Conservation (phyloP, 2,329 filamentous ascomycete genomes). For the Sporothrix mexicana region DNA sequence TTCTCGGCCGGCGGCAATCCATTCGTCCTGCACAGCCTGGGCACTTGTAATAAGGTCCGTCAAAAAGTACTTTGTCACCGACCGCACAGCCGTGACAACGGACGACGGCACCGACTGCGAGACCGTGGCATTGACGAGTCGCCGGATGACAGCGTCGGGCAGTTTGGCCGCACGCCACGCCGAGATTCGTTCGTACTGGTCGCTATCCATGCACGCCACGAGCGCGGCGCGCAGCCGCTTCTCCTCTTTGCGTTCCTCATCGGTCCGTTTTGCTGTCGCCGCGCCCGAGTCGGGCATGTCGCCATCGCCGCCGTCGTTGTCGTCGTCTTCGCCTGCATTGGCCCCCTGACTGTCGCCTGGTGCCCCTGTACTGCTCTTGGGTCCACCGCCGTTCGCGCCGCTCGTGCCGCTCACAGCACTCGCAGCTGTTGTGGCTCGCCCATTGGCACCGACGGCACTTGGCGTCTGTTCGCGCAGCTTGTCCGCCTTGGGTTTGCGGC, state of each 20-base stretch:
- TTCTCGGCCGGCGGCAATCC: slow-evolving; percentile 64
- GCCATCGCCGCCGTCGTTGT: slow-evolving; percentile 53
- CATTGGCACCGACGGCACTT: slow-evolving; percentile 49
- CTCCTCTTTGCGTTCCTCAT: slow-evolving; percentile 67
- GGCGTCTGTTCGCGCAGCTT: slow-evolving; percentile 52
- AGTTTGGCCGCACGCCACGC: slow-evolving; percentile 73
- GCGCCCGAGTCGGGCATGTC: slow-evolving; percentile 42
- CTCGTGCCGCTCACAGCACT: slow-evolving; percentile 43
- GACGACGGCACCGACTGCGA: slow-evolving; percentile 77
- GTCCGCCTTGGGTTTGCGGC: slow-evolving; percentile 64
- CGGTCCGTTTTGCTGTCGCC: slow-evolving; percentile 47
- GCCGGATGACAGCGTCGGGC: slow-evolving; percentile 70
- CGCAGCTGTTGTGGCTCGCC: slow-evolving; percentile 52
- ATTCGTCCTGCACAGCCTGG: slow-evolving; percentile 72
- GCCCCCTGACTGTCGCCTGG: slow-evolving; percentile 51
- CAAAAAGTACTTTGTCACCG: slow-evolving; percentile 77
- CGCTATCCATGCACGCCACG: slow-evolving; percentile 67
- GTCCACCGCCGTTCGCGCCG: slow-evolving; percentile 42
- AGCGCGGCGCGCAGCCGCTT: slow-evolving; percentile 67
- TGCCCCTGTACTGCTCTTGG: slow-evolving; percentile 39
- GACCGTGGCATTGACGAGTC: slow-evolving; percentile 80
- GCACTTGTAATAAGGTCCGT: slow-evolving; percentile 77
- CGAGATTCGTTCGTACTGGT: slow-evolving; percentile 73
- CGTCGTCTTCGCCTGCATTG: slow-evolving; percentile 53
- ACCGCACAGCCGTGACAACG: slow-evolving; percentile 76